Evolutionary conservation across 768 basidiomycete genomes (phyloP), one percentile per base, ranked within the genome.

Genomic region (Ephemerocybe angulata): DNA sequence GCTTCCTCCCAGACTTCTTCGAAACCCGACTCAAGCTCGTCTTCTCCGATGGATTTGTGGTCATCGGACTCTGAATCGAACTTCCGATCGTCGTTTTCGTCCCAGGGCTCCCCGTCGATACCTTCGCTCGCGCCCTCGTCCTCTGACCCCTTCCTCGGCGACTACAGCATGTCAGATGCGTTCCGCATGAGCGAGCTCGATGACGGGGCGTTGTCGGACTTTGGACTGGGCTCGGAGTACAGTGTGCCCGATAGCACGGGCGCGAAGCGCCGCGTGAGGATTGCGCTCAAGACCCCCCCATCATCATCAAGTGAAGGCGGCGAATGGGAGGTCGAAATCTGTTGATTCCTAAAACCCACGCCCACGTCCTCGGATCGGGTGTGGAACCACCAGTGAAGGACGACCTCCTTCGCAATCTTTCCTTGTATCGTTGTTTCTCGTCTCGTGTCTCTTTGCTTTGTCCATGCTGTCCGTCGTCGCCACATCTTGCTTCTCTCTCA

Each of bases 301-400:
- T 70, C 77, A 28, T 85, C 84, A 43, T 78, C 79, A 2, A 55
- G 53, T 58, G 84, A 86, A 66, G 85, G 85, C 44, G 87, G 86
- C 57, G 87, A 88, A 72, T 88, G 87, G 87, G 87, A 90, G 67
- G 85, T 90, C 43, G 81, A 86, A 65, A 73, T 88, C 50, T 87
- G 85, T 68, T 87, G 71, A 19, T 10, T 17, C 5, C 21, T 19
- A 8, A 41, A 74, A 56, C 21, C 35, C 35, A 42, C 43, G 33
- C 38, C 51, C n/a, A 38, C 38, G 54, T 38, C 42, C 43, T 55
- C 60, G 53, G 55, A 58, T 24, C 29, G 22, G 13, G 31, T 52
- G 40, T 46, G 51, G 54, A 51, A 50, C 40, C 40, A 30, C 30
- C 41, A 49, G 12, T 47, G 30, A 46, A 31, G 50, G 38, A n/a